Conservation (phyloP, 306 rosid species). For the Carpinus viminea region DNA sequence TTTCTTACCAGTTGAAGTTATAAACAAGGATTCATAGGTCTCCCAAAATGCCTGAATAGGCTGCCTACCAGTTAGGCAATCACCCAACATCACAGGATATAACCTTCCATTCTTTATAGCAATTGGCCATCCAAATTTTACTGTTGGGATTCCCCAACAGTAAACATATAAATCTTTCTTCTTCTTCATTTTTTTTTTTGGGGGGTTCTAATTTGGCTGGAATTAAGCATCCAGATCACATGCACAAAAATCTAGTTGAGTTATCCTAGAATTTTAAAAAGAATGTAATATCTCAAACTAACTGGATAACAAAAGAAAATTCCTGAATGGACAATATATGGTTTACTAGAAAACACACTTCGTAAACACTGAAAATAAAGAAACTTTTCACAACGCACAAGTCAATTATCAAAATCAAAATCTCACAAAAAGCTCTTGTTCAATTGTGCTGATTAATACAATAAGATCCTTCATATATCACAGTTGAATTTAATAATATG, state of each 20-base stretch:
- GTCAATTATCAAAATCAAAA: slow-evolving; percentile 7
- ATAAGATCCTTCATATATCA: neutral
- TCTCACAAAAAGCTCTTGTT: neutral
- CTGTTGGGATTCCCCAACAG: slow-evolving; percentile 9
- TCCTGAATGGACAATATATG: neutral
- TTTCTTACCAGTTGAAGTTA: slow-evolving; percentile 9
- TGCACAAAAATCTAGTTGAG: slow-evolving; percentile 6
- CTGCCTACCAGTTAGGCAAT: neutral
- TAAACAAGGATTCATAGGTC: slow-evolving; percentile 15
- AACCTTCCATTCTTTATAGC: neutral
- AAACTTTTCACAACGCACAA: neutral
- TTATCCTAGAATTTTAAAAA: neutral
- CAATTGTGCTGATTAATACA: neutral
- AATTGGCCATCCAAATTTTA: slow-evolving; percentile 7
- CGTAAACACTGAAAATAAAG: neutral
- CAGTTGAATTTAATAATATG: slow-evolving; percentile 15
- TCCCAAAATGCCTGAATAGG: slow-evolving; percentile 21
- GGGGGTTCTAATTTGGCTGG: neutral
- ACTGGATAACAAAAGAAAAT: neutral
- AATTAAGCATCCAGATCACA: neutral
- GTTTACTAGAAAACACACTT: neutral
- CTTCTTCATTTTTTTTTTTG: no score
- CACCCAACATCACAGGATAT: neutral
- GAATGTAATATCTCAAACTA: neutral
- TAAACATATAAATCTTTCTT: slow-evolving; percentile 3